Conservation (phyloP, 1,284 basidiomycete species). For the Sphaerobolus stellatus region DNA sequence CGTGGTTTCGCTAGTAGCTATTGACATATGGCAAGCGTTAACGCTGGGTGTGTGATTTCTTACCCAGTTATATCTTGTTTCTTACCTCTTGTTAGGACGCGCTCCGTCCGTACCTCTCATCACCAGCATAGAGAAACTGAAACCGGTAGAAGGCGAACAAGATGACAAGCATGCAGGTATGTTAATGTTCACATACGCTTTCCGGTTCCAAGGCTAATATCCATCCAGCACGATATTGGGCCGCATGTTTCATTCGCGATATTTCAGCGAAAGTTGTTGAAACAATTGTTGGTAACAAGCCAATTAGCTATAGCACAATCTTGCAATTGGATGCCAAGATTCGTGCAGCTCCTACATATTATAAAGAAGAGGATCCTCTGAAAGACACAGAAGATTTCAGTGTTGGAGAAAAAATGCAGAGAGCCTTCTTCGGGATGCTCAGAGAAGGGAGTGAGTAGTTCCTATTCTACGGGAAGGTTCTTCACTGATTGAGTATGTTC, state of each 20-base stretch:
- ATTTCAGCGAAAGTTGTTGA: constrained; percentile 8
- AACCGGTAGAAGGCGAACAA: not conserved
- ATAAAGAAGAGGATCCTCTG: not conserved
- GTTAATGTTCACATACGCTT: not conserved
- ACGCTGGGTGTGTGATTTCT: not conserved
- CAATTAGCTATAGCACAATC: constrained; percentile 15
- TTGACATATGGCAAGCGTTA: constrained; percentile 7
- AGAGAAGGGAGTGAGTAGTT: constrained; percentile 11
- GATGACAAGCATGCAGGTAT: constrained; percentile 1
- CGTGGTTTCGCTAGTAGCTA: not conserved
- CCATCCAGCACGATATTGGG: constrained; percentile 15
- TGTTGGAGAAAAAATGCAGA: constrained; percentile 3
- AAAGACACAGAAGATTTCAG: not conserved
- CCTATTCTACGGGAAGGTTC: not conserved
- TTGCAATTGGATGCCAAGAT: constrained; percentile 19
- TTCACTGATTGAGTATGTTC: not conserved
- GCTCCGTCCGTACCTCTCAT: not conserved
- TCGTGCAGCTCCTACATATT: constrained; percentile 9
- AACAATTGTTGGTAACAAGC: constrained; percentile 11
- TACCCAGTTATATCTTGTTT: not conserved
- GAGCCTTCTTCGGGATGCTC: constrained; percentile 2
- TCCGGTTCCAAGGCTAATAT: not conserved
- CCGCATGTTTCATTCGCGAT: constrained; percentile 15
- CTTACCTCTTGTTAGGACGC: not conserved
- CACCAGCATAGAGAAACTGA: not conserved